A percentile compares a stretch with the other conserved stretches of the same genome.
Evolutionary conservation across 2,329 filamentous ascomycete genomes (phyloP).

Genomic region (Fusarium proliferatum): DNA sequence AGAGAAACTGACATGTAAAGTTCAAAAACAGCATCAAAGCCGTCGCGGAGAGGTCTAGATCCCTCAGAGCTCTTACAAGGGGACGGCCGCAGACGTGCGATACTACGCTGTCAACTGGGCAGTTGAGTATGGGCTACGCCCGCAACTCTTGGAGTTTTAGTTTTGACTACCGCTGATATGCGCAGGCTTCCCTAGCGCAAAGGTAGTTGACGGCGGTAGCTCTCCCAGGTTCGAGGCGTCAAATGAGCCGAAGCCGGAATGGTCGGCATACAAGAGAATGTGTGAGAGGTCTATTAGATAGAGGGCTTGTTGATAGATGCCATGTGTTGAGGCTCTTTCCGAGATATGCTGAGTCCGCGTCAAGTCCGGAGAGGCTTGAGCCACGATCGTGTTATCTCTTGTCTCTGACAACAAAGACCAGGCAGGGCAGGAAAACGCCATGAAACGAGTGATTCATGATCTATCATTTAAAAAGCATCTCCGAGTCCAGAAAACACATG

Average conservation of each 20-base stretch:
- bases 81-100: constrained; percentile 15
- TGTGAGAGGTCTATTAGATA: background rate
- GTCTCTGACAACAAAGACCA: background rate
- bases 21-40: constrained; percentile 1
- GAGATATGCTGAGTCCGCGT: background rate
- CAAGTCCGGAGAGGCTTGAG: background rate
- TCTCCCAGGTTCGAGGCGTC: background rate
- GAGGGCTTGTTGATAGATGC: background rate
- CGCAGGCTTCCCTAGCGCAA: constrained; percentile 27
- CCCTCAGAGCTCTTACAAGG: constrained; percentile 2
- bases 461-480: constrained; percentile 14
- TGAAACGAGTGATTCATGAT: constrained; percentile 6
- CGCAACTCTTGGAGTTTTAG: constrained; percentile 18
- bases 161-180: constrained; percentile 20
- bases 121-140: constrained; percentile 19
- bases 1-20: background rate
- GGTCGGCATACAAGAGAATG: background rate
- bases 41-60: constrained; percentile 7
- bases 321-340: background rate
- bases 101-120: constrained; percentile 15
- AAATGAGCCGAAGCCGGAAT: constrained; percentile 6
- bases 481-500: background rate
- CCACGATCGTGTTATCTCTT: background rate
- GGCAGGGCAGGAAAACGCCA: background rate
- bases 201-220: constrained; percentile 10